Percentiles rank a stretch among this genome's conserved stretches.
Conservation (phyloP, 495 filamentous ascomycete species). For the Xylaria grammica region DNA sequence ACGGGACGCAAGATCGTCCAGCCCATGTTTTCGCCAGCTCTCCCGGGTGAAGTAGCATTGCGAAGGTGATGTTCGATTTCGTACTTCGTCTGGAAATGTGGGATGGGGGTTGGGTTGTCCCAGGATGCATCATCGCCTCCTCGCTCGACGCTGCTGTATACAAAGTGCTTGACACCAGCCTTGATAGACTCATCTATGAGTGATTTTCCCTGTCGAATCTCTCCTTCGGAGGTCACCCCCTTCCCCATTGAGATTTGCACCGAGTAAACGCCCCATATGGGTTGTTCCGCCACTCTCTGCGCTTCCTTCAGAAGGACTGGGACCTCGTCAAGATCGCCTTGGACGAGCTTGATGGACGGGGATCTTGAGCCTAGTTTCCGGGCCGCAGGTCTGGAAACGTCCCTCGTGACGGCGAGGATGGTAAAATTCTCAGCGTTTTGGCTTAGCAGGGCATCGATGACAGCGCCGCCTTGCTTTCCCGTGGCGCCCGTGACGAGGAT, state of each 20-base stretch:
- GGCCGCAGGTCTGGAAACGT: constrained; percentile 53
- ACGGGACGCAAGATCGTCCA: constrained; percentile 69
- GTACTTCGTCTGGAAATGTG: constrained; percentile 72
- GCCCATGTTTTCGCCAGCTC: constrained; percentile 49
- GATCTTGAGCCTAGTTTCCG: constrained; percentile 51
- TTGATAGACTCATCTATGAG: constrained; percentile 66
- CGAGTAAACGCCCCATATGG: constrained; percentile 47
- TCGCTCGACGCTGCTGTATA: constrained; percentile 73
- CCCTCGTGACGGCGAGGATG: constrained; percentile 70
- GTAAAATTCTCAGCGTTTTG: constrained; percentile 34
- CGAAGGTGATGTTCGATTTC: constrained; percentile 68
- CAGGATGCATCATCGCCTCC: constrained; percentile 62
- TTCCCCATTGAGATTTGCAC: constrained; percentile 51
- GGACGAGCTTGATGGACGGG: constrained; percentile 58
- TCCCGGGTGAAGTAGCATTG: constrained; percentile 28
- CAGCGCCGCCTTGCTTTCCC: constrained; percentile 68
- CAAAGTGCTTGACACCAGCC: constrained; percentile 65
- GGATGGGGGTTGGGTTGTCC: constrained; percentile 63
- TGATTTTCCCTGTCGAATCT: constrained; percentile 66
- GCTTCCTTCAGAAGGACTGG: constrained; percentile 58
- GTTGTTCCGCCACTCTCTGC: constrained; percentile 37
- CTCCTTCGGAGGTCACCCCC: constrained; percentile 54
- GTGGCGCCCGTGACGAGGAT: constrained; percentile 73
- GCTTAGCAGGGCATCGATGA: constrained; percentile 57
- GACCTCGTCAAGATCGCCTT: constrained; percentile 64